A percentile compares a stretch with the other conserved stretches of the same genome.
phyloP scores from a whole-genome alignment of 208 protist species.

The Tritrichomonas foetus region DNA sequence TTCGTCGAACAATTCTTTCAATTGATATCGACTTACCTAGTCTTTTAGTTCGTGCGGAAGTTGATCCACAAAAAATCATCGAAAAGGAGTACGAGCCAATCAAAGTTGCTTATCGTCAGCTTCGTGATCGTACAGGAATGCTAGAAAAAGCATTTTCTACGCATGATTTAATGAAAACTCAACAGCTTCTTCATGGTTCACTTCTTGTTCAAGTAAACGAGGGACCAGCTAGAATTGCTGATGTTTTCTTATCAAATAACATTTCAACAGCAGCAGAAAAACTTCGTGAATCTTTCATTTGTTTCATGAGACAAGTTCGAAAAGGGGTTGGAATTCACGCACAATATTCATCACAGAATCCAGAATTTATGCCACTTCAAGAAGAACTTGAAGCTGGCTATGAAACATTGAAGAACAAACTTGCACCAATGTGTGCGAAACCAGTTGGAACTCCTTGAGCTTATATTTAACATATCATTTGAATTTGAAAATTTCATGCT shows the following conservation, averaged over 20 bases:
- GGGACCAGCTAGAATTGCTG: background rate
- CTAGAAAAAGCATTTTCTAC: background rate
- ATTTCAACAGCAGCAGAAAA: background rate
- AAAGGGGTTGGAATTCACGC: background rate
- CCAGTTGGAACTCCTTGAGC: too few relatives aligned
- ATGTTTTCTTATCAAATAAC: background rate
- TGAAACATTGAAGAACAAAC: background rate
- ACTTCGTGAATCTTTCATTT: too few relatives aligned
- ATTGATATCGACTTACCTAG: background rate
- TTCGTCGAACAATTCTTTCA: background rate
- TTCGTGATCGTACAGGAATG: background rate
- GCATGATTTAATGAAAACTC: background rate
- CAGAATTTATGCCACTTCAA: background rate
- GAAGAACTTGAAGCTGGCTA: background rate
- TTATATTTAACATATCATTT: too few relatives aligned
- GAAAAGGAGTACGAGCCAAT: background rate
- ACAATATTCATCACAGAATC: background rate
- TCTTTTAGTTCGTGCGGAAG: background rate
- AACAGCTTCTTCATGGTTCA: background rate
- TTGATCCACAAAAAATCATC: background rate
- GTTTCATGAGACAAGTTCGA: background rate
- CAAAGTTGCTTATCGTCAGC: background rate
- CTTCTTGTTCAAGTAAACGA: constrained; percentile 17
- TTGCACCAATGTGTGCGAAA: too few relatives aligned
- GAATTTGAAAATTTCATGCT: too few relatives aligned